phyloP scores from a whole-genome alignment of 2,329 filamentous ascomycete species.

The Colletotrichum abscissum region DNA sequence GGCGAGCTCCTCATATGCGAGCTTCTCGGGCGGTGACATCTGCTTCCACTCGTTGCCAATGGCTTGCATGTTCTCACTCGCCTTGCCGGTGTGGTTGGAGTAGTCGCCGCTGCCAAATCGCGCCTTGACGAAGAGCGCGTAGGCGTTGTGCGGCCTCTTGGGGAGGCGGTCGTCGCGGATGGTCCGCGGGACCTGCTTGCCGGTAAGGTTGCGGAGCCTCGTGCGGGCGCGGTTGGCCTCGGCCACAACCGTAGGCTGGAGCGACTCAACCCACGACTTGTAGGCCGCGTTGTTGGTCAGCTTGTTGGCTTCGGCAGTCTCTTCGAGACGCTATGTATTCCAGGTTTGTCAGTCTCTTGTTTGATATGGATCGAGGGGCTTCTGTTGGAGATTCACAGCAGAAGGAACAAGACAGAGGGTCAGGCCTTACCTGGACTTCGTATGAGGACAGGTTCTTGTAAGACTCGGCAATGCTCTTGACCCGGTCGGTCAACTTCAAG shows the following conservation, averaged over 20 bases:
- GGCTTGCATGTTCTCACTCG: conserved; percentile 38
- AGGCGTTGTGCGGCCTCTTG: conserved; percentile 49
- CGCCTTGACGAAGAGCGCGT: conserved; percentile 50
- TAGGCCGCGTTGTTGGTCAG: conserved; percentile 50
- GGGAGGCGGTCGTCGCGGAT: conserved; percentile 63
- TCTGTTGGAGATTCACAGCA: not conserved
- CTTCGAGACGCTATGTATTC: conserved; percentile 48
- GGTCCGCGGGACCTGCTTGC: conserved; percentile 36
- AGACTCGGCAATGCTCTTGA: conserved; percentile 38
- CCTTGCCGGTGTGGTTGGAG: not conserved
- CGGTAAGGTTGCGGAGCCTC: conserved; percentile 49
- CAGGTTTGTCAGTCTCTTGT: not conserved
- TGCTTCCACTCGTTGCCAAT: conserved; percentile 55
- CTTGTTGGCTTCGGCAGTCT: conserved; percentile 51
- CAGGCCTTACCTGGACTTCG: conserved; percentile 57
- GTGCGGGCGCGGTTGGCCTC: conserved; percentile 61
- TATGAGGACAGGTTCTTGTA: conserved; percentile 54
- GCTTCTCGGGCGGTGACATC: conserved; percentile 54
- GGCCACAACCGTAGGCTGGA: conserved; percentile 52
- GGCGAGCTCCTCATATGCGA: conserved; percentile 49
- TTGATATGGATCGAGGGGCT: not conserved
- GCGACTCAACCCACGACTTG: conserved; percentile 61
- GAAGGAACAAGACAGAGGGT: not conserved
- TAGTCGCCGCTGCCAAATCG: conserved; percentile 47
- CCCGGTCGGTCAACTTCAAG: conserved; percentile 6